phyloP scores from a whole-genome alignment of 2,329 filamentous ascomycete genomes.

The Colletotrichum sp. region DNA sequence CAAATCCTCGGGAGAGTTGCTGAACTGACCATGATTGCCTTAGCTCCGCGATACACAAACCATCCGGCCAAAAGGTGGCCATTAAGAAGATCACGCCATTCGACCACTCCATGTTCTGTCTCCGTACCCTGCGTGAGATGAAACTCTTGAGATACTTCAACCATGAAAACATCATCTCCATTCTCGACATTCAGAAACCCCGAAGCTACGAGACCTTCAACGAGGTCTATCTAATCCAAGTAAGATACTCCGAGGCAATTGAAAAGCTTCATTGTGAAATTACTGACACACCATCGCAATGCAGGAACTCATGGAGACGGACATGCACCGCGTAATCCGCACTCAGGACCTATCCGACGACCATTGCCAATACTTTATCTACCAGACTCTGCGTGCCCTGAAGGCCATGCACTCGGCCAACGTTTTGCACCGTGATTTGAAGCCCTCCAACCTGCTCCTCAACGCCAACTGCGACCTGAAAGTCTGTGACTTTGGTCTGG shows the following conservation, averaged over 20 bases:
- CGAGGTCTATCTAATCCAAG: conserved; percentile 98
- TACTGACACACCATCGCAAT: conserved; percentile 20
- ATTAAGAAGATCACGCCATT: conserved; percentile 99
- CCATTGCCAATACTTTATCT: conserved; percentile 99
- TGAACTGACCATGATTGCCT: not conserved
- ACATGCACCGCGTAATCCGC: conserved; percentile 98
- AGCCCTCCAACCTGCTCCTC: conserved; percentile 94
- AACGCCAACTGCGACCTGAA: conserved; percentile 99
- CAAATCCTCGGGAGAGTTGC: conserved; percentile 10
- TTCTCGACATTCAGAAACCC: conserved; percentile 98
- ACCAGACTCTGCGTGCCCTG: conserved; percentile 94
- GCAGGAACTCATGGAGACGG: conserved; percentile 98
- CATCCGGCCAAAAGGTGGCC: conserved; percentile 95
- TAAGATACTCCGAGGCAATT: conserved; percentile 43
- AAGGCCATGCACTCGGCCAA: conserved; percentile 99
- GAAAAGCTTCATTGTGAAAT: not conserved
- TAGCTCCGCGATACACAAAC: conserved; percentile 97
- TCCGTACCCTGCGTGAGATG: conserved; percentile 97
- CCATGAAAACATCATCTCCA: conserved; percentile 99
- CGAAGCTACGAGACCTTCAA: conserved; percentile 95
- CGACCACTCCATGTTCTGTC: conserved; percentile 98
- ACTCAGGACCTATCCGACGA: conserved; percentile 98
- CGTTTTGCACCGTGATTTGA: conserved; percentile 94
- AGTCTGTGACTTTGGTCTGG: conserved; percentile 97
- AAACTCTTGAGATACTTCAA: conserved; percentile 99